Conservation (phyloP, 1,284 basidiomycete genomes). For the Ustilago sp. region DNA sequence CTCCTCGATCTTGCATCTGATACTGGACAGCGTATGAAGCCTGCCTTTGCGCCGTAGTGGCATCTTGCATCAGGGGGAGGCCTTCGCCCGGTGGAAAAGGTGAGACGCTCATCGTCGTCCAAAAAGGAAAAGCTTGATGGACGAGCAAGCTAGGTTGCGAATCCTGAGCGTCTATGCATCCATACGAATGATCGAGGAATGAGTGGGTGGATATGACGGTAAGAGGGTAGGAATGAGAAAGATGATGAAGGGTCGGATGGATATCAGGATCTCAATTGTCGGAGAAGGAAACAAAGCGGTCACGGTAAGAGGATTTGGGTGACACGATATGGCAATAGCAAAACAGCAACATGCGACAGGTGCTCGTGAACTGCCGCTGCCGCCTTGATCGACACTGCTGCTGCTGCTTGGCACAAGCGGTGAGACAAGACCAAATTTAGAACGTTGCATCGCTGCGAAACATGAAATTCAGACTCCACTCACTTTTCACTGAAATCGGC, state of each 20-base stretch:
- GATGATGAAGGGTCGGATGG: conserved; percentile 5
- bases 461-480: conserved; percentile 13
- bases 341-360: no score
- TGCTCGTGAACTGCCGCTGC: neutral
- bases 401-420: neutral
- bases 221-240: neutral
- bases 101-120: conserved; percentile 35
- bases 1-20: neutral
- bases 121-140: neutral
- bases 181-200: conserved; percentile 3
- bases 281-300: conserved; percentile 7
- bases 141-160: neutral
- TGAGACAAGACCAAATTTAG: conserved; percentile 23
- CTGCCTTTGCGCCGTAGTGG: neutral
- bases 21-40: neutral
- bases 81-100: conserved; percentile 24
- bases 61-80: neutral
- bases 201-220: neutral
- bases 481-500: neutral
- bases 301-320: neutral
- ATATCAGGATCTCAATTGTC: conserved; percentile 2
- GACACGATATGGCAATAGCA: neutral
- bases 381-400: neutral
- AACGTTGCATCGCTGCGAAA: conserved; percentile 15
- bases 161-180: conserved; percentile 8